phyloP scores from a whole-genome alignment of 495 filamentous ascomycete species.

The Margaritispora aquatica region DNA sequence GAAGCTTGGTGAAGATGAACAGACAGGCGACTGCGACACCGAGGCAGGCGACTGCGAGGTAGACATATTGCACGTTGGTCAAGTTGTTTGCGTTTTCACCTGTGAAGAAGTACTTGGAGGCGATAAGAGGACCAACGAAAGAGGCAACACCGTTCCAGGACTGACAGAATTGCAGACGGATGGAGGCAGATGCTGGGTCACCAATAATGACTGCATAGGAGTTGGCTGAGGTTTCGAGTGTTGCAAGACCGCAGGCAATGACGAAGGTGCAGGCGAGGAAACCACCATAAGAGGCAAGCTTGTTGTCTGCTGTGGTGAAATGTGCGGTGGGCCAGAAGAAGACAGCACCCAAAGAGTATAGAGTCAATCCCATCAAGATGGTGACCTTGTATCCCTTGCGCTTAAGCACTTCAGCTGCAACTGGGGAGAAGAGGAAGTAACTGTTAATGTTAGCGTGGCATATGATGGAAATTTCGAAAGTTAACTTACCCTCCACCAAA shows the following conservation, averaged over 20 bases:
- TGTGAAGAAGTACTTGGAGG: slow-evolving; percentile 62
- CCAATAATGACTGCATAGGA: slow-evolving; percentile 56
- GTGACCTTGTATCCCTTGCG: slow-evolving; percentile 40
- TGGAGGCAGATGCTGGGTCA: slow-evolving; percentile 41
- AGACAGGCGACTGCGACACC: slow-evolving; percentile 50
- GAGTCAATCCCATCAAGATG: slow-evolving; percentile 17
- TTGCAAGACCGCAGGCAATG: slow-evolving; percentile 56
- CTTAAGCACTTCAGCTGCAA: slow-evolving; percentile 39
- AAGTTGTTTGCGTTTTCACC: slow-evolving; percentile 36
- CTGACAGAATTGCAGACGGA: slow-evolving; percentile 60
- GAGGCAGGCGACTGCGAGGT: slow-evolving; percentile 30
- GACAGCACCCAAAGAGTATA: slow-evolving; percentile 19
- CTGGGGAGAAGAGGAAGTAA: slow-evolving; percentile 55
- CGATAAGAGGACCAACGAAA: slow-evolving; percentile 60
- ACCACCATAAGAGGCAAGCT: slow-evolving; percentile 50
- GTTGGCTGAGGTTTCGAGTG: slow-evolving; percentile 63
- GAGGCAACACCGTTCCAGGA: slow-evolving; percentile 63
- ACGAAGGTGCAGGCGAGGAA: slow-evolving; percentile 59
- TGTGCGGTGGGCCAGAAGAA: slow-evolving; percentile 19
- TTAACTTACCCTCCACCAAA: slow-evolving; percentile 37
- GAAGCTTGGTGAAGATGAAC: slow-evolving; percentile 41
- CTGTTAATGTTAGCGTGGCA: background rate
- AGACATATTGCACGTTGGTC: slow-evolving; percentile 50
- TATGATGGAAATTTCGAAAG: background rate
- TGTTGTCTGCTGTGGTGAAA: slow-evolving; percentile 9